These are phyloP conservation scores for Termitomyces sp. DNA, from an alignment of 768 basidiomycete genomes.

Conservation along the genomic window DNA sequence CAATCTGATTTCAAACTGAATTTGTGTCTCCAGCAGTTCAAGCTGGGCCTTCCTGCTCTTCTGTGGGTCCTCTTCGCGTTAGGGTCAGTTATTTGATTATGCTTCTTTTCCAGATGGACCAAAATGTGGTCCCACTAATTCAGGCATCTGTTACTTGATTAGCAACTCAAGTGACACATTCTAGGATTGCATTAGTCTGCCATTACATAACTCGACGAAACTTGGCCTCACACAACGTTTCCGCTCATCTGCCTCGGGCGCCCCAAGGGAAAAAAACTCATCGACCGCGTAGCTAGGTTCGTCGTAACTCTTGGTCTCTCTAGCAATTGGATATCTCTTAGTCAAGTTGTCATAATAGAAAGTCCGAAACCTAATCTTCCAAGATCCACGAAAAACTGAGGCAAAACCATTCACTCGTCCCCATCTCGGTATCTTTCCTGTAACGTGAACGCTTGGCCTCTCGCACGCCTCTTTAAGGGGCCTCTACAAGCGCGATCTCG, in stretches of 20 bases:
- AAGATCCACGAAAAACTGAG: slow-evolving; percentile 29
- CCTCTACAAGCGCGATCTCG: not conserved
- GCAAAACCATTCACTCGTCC: slow-evolving; percentile 9
- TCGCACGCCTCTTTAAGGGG: slow-evolving; percentile 3
- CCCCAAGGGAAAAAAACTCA: not conserved
- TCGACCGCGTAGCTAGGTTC: slow-evolving; percentile 9
- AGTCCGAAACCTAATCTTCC: slow-evolving; percentile 34
- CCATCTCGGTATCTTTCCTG: slow-evolving; percentile 3
- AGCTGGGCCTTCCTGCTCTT: not conserved
- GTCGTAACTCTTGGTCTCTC: slow-evolving; percentile 5
- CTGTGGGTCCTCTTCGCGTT: not conserved
- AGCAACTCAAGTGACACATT: slow-evolving; percentile 14
- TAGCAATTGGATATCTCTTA: slow-evolving; percentile 12
- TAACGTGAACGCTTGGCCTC: slow-evolving; percentile 2
- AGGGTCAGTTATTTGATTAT: slow-evolving; percentile 3
- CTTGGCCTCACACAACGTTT: slow-evolving; percentile 11
- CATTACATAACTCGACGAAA: slow-evolving; percentile 16
- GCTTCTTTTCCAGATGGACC: slow-evolving; percentile 5
- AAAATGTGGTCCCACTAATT: slow-evolving; percentile 5
- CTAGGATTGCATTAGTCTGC: slow-evolving; percentile 6
- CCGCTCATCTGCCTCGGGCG: slow-evolving; percentile 4
- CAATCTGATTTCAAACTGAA: slow-evolving; percentile 13
- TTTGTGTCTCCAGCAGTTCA: slow-evolving; percentile 4
- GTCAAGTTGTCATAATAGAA: slow-evolving; percentile 27
- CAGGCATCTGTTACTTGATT: slow-evolving; percentile 13